These are phyloP conservation scores for Micromonas commoda DNA, from an alignment of 139 green algal genomes.

Conservation along the genomic window DNA sequence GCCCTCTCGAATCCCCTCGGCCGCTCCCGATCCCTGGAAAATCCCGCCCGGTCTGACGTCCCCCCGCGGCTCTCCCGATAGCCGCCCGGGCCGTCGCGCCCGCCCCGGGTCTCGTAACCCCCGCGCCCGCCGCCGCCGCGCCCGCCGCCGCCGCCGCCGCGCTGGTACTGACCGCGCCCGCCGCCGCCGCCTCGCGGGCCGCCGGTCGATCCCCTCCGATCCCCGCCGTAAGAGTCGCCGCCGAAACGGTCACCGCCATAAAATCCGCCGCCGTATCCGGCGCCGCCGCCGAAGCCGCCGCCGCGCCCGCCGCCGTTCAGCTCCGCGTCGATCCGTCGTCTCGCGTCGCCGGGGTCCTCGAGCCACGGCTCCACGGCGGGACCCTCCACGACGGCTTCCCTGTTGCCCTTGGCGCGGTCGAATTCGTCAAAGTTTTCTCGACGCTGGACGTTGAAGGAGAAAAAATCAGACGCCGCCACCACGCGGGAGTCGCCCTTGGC, in stretches of 20 bases:
- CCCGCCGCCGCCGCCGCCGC: background rate
- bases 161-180: too few species aligned
- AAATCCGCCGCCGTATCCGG: background rate
- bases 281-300: background rate
- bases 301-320: background rate
- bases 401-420: slow-evolving; percentile 8
- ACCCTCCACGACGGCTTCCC: background rate
- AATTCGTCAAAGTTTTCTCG: slow-evolving; percentile 7
- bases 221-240: too few species aligned
- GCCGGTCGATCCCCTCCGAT: background rate
- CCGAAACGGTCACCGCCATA: too few species aligned
- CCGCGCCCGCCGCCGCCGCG: too few species aligned
- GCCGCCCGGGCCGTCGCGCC: too few species aligned
- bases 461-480: slow-evolving; percentile 14
- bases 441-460: background rate
- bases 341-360: background rate
- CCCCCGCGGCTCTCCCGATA: too few species aligned
- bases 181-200: background rate
- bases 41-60: too few species aligned
- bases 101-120: too few species aligned
- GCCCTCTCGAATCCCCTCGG: too few species aligned
- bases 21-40: too few species aligned
- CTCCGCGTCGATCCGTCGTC: background rate
- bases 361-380: background rate
- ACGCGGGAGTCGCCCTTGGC: slow-evolving; percentile 19